Evolutionary conservation across 2,329 filamentous ascomycete genomes (phyloP).

Genomic region (Shiraia bambusicola): DNA sequence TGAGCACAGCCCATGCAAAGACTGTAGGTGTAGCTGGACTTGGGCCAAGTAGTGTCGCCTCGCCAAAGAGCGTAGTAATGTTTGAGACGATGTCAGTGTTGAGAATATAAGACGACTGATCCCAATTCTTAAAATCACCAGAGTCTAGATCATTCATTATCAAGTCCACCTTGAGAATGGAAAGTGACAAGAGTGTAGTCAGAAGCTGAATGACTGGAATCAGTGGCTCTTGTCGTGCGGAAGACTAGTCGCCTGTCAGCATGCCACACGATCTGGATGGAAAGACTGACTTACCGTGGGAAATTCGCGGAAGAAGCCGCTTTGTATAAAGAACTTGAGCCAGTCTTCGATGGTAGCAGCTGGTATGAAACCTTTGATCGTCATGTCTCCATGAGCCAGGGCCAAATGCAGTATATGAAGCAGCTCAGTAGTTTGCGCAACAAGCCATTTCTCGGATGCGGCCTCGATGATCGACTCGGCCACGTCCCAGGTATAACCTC

Average conservation of each 20-base stretch:
- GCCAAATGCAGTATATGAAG: slow-evolving; percentile 72
- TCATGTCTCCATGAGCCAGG: slow-evolving; percentile 67
- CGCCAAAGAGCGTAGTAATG: slow-evolving; percentile 70
- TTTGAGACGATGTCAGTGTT: slow-evolving; percentile 69
- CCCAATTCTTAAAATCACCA: slow-evolving; percentile 28
- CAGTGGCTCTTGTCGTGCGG: slow-evolving; percentile 47
- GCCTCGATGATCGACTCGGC: slow-evolving; percentile 55
- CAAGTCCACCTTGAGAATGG: slow-evolving; percentile 68
- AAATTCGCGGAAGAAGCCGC: slow-evolving; percentile 66
- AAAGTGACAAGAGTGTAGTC: slow-evolving; percentile 68
- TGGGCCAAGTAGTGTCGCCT: slow-evolving; percentile 55
- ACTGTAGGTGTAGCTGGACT: slow-evolving; percentile 70
- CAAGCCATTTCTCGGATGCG: slow-evolving; percentile 63
- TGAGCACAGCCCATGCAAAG: slow-evolving; percentile 77
- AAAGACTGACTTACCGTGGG: slow-evolving; percentile 50
- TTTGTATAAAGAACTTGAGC: slow-evolving; percentile 31
- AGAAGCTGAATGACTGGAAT: slow-evolving; percentile 68
- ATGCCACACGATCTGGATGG: too few species aligned
- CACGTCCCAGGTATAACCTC: slow-evolving; percentile 51
- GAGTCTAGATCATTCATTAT: slow-evolving; percentile 52
- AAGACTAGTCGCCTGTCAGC: slow-evolving; percentile 5
- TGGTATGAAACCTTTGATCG: slow-evolving; percentile 32
- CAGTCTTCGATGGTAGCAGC: slow-evolving; percentile 37
- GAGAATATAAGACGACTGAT: slow-evolving; percentile 63
- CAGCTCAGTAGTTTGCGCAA: slow-evolving; percentile 67